Evolutionary conservation across 345 rosid species (phyloP), one percentile per base, ranked within the genome.

Genomic region (Cardiospermum halicacabum): DNA sequence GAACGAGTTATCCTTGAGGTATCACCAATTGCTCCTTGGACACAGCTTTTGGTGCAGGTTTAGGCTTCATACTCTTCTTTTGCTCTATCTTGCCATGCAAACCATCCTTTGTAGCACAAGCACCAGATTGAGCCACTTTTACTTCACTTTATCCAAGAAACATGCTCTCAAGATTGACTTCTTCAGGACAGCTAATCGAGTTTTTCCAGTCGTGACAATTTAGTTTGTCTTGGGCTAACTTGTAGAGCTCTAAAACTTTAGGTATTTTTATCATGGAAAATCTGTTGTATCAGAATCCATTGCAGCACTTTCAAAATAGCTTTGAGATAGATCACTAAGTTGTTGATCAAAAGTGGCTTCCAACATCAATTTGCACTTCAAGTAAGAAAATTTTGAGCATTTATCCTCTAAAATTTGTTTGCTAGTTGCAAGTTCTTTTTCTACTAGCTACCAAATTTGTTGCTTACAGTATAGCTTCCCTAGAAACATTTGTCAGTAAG

Each of bases 391-490:
- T 7, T 25, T 50, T 32, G 24, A 56, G 63, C 67, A 47, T 26
- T 69, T 77, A 55, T 77, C 61, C 19, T 47, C 60, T 70, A 94
- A 40, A 67, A 67, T 75, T 40, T 78, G 78, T 75, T 82, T 85
- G 30, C 92, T 91, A 71, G 53, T 76, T 63, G 69, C 73, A 49
- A 91, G 86, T 76, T 94, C 96, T 60, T 73, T 79, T 75, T 74
- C 83, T 72, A 95, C 86, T 70, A 78, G 66, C 75, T 75, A 79
- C 95, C 84, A 85, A 30, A 70, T 71, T 57, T 24, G 73, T 75
- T 83, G 86, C 72, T 74, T 85, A 67, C 82, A 76, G 76, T 86
- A 94, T 49, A 89, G 36, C 64, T 84, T 88, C 60, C 96, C 99
- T 91, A 56, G 60, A 3, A 43, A 34, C 25, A 66, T 56, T 65